Base-by-base conservation (phyloP, 2,329 filamentous ascomycete genomes). In the Fusarium caatingaense region DNA sequence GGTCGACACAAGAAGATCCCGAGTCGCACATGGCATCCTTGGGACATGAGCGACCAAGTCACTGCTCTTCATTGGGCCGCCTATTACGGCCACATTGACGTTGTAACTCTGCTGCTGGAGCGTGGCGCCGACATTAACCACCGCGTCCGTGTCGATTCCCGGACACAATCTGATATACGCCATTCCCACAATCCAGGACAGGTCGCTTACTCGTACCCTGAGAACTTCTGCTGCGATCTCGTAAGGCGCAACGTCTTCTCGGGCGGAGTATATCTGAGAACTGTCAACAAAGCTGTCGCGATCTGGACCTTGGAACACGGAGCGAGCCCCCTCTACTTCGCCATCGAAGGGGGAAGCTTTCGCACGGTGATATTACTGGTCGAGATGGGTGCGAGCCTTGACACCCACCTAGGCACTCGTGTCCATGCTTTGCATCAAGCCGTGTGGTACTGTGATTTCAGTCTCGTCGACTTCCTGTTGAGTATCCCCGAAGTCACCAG, bases 311-410 rank as follows among this genome's bases (percentile, higher is more conserved):
- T 68, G 6, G 54, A 64, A 13, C 7, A 48, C 3, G 64, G 64
- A 18, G 65, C 64, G 16, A 68, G 42, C 10, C 15, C 59, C n/a
- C 49, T 64, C 9, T 68, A 64, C 25, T 68, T 68, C 21, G 65
- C 64, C 21, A n/a, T 64, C 1, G 3, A 45, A 12, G 20, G 27
- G 8, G 49, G 65, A 11, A 2, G 41, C 3, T 16, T 25, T 9
- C 8, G 45, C 2, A 58, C 25, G 12, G 37, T 9, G 7, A 34
- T 27, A 1, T 40, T 27, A 2, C 54, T 68, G 8, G 46, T 68
- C n/a, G 12, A 42, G 37, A 18, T 21, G 2, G 53, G 49, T 0
- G 51, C 54, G 1, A 28, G 28, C 2, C 13, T 64, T 13, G 32
- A n/a, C 1, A 68, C 49, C 3, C 65, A 64, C 18, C 16, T 37